A percentile compares a stretch with the other conserved stretches of the same genome.
Conservation (phyloP, 306 rosid genomes). For the Spatholobus suberectus region DNA sequence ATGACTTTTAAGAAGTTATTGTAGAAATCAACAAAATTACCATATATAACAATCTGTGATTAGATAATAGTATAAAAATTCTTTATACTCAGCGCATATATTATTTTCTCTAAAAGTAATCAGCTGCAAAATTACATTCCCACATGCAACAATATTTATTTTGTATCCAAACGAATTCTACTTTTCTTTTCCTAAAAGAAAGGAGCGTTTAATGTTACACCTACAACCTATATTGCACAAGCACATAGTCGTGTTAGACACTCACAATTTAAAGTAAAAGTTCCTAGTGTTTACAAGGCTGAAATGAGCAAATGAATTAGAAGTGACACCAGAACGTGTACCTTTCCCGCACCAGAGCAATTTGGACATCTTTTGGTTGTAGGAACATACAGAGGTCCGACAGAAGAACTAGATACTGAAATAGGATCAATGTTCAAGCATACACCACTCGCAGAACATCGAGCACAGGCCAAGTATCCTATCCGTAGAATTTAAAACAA, state of each 20-base stretch:
- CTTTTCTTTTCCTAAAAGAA: neutral
- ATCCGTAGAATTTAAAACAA: slow-evolving; percentile 34
- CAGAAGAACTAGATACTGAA: slow-evolving; percentile 58
- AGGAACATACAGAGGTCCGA: slow-evolving; percentile 63
- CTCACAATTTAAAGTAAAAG: neutral
- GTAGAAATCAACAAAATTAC: no score
- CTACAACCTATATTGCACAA: slow-evolving; percentile 4
- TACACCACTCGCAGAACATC: slow-evolving; percentile 87
- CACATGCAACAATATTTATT: neutral
- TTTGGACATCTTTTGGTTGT: slow-evolving; percentile 59
- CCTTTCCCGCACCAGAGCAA: slow-evolving; percentile 97
- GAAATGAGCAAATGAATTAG: neutral
- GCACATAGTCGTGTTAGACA: neutral
- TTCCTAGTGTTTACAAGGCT: neutral
- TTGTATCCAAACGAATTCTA: neutral
- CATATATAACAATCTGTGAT: no score
- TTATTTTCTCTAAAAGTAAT: no score
- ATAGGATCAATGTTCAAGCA: slow-evolving; percentile 71
- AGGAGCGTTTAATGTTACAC: neutral
- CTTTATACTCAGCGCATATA: no score
- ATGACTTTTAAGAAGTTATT: no score
- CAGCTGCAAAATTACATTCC: neutral
- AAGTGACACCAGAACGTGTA: slow-evolving; percentile 34
- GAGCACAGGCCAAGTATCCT: slow-evolving; percentile 97
- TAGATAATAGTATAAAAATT: no score